These are phyloP conservation scores for Vitis hybrid DNA, from an alignment of 177 flowering plant genomes.

Conservation along the genomic window DNA sequence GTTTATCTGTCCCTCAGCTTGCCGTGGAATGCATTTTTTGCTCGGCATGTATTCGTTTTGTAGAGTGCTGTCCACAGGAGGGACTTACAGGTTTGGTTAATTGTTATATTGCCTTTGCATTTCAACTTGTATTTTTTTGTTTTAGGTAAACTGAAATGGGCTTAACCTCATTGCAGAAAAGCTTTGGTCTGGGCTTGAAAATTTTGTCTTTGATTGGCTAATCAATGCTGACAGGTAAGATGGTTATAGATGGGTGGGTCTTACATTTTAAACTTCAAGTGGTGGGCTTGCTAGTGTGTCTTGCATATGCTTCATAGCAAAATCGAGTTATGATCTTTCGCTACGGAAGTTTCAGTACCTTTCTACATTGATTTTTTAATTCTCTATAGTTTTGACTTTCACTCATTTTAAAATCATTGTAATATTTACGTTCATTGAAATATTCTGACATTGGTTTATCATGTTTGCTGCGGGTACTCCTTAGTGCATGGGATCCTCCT, in stretches of 20 bases:
- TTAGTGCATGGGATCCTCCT: no score
- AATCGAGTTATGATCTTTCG: no score
- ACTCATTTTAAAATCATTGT: no score
- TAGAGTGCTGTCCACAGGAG: conserved; percentile 97
- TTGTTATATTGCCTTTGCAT: neutral
- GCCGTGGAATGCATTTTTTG: conserved; percentile 99
- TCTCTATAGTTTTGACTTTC: no score
- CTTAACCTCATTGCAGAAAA: conserved; percentile 66
- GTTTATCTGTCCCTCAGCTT: conserved; percentile 49
- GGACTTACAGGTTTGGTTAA: conserved; percentile 82
- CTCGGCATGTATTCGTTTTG: conserved; percentile 98
- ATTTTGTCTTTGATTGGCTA: conserved; percentile 98
- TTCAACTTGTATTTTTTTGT: neutral
- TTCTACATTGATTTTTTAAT: no score
- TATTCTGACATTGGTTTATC: no score
- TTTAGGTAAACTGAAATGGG: neutral
- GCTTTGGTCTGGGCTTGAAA: conserved; percentile 98
- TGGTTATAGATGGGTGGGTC: neutral
- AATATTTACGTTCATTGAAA: no score
- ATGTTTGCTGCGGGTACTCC: no score
- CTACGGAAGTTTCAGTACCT: no score
- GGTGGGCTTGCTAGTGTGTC: neutral
- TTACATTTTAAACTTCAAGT: neutral
- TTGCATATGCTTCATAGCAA: neutral
- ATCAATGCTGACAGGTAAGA: conserved; percentile 95